These are phyloP conservation scores for Talaromyces nanjingensis DNA, from an alignment of 495 filamentous ascomycete genomes.

Conservation along the genomic window DNA sequence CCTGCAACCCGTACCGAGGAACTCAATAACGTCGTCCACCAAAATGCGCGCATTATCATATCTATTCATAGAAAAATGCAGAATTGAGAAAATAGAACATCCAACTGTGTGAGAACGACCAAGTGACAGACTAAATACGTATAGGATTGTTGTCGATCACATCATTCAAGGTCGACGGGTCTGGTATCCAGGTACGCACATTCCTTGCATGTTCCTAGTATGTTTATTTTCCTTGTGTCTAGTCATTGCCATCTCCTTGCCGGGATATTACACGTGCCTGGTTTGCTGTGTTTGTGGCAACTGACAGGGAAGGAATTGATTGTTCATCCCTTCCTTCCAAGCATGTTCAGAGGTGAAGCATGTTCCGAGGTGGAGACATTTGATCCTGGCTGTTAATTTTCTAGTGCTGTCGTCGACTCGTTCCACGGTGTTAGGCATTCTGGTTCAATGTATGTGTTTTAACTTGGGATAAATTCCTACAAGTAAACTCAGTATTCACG, in stretches of 20 bases:
- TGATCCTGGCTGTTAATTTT: no score
- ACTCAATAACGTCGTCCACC: neutral
- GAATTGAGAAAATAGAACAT: no score
- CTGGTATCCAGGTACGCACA: neutral
- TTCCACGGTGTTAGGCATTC: no score
- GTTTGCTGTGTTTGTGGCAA: neutral
- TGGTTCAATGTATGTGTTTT: no score
- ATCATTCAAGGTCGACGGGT: neutral
- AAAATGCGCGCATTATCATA: neutral
- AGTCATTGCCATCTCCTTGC: neutral
- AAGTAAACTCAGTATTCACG: no score
- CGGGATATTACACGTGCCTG: neutral
- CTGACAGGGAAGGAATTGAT: neutral
- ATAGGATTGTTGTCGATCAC: neutral
- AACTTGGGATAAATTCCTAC: no score
- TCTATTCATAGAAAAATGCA: neutral
- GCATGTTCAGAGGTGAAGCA: neutral
- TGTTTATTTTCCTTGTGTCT: neutral
- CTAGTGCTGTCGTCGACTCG: no score
- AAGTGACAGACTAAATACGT: neutral
- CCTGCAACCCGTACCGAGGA: neutral
- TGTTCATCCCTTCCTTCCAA: neutral
- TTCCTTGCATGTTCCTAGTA: neutral
- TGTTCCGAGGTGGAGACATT: neutral
- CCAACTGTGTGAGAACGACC: neutral